Evolutionary conservation across 257 asterid genomes (phyloP), one percentile per base, ranked within the genome.

Genomic region (Primulina eburnea): DNA sequence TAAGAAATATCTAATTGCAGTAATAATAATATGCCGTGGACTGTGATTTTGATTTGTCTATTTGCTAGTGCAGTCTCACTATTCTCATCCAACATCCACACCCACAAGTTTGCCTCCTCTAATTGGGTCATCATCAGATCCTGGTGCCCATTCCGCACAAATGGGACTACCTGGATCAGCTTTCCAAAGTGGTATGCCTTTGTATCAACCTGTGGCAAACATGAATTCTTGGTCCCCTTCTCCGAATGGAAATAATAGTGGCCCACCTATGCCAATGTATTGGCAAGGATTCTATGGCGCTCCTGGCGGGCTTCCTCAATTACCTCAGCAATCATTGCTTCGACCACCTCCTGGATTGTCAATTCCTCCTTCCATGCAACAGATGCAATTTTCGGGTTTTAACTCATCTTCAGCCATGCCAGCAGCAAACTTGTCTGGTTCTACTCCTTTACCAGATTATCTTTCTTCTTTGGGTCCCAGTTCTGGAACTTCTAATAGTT

Each of bases 231-330:
- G 99, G 99, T 92, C 88, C 2, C 90, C 95, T 67, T 75, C 96
- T 64, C 95, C 92, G 53, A 93, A 81, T 83, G 85, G 86, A 66
- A 80, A 77, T 74, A 91, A 87, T 58, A 74, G 84, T 75, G 92
- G 92, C 75, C 81, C 89, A 65, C 83, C 88, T 4, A 85, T 93
- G 94, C 97, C 99, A 17, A 86, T 90, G 97, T 91, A 94, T 81
- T 94, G 96, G 96, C 97, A 83, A 70, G 96, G 97, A 55, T 91
- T 62, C 77, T 94, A 91, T 80, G 97, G 97, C 7, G 11, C 95
- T 8, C 97, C 99, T 62, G 86, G 78, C 72, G 96, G 86, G 58
- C 69, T 89, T 11, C 92, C 96, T 32, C 99, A 90, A 47, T 64
- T 90, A 57, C 90, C 89, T 70, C 96, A 86, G 47, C 99, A 89